Evolutionary conservation across 31 red algal genomes (phyloP), one percentile per base, ranked within the genome.

Genomic region (Asparagopsis taxiformis): DNA sequence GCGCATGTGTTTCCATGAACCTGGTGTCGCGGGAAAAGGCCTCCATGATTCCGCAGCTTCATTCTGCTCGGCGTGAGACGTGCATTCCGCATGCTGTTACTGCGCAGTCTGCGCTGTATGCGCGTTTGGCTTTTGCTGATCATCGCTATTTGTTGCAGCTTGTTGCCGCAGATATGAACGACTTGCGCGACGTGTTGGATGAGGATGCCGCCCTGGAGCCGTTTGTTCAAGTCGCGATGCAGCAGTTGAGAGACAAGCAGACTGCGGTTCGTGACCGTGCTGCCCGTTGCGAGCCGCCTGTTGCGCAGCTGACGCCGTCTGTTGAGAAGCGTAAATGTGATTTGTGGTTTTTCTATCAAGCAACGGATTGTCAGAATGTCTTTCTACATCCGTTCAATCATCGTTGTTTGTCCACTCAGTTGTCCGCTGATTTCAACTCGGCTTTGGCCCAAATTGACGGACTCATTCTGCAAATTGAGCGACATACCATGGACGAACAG

Each of bases 381-480:
- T 90, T 72, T 65, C 68, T 90, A 30, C 85, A 90, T 65, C 85
- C 85, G 1, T 16, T 80, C 9, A 78, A 79, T 37, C 79, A 84
- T 33, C 78, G 74, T 19, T 72, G 51, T 28, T 36, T 90, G 23
- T 37, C 59, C 35, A 70, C 72, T 26, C 46, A 80, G 24, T 80
- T 62, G 26, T 49, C 50, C 28, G 34, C 43, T 31, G 32, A 80
- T 51, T 90, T 71, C 73, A 44, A 58, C 2, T 25, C 24, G 1
- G 62, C 54, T 3, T 57, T 57, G 50, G 61, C 49, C 9, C 13
- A 52, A 0, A 25, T 90, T 7, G 48, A 58, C 16, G 71, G 62
- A 2, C 23, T 43, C 2, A 66, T 90, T 3, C 2, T 90, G 41
- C 59, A 90, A 21, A 59, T 80, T 48, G 75, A 90, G 35, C 63